A percentile compares a stretch with the other conserved stretches of the same genome.
Evolutionary conservation across 2,329 filamentous ascomycete species (phyloP).

Genomic region (Madurella fahalii): DNA sequence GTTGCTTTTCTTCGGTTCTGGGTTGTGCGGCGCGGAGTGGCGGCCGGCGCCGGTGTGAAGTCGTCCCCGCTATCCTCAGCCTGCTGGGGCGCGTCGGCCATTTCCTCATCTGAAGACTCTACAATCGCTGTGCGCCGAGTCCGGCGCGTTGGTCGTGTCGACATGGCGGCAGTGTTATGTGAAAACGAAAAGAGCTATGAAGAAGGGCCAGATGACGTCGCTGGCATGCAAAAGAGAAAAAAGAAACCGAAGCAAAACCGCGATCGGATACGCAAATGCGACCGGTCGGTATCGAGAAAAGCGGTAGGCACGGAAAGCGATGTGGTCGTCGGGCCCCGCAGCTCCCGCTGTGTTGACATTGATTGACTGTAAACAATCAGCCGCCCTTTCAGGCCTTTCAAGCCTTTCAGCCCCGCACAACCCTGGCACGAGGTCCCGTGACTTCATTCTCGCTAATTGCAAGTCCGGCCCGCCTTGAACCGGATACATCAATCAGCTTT

Average conservation of each 20-base stretch:
- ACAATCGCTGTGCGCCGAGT: constrained; percentile 67
- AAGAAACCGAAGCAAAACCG: not conserved
- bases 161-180: constrained; percentile 29
- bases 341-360: constrained; percentile 20
- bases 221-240: not conserved
- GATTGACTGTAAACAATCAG: constrained; percentile 26
- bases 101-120: constrained; percentile 71
- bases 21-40: constrained; percentile 40
- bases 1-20: constrained; percentile 38
- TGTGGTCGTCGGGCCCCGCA: constrained; percentile 18
- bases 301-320: constrained; percentile 7
- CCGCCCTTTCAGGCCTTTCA: too few species aligned
- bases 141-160: constrained; percentile 42
- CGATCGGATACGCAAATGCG: not conserved
- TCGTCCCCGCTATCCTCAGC: constrained; percentile 69
- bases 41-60: constrained; percentile 68
- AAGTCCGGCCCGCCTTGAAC: not conserved
- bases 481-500: not conserved
- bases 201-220: not conserved
- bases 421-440: constrained; percentile 9
- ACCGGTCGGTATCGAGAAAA: constrained; percentile 3
- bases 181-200: constrained; percentile 7
- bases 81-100: constrained; percentile 46
- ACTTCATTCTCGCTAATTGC: not conserved
- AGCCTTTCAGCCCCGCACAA: constrained; percentile 7